Evolutionary conservation across 495 filamentous ascomycete species (phyloP), one percentile per base, ranked within the genome.

Genomic region (Symbiotaphrina buchneri): DNA sequence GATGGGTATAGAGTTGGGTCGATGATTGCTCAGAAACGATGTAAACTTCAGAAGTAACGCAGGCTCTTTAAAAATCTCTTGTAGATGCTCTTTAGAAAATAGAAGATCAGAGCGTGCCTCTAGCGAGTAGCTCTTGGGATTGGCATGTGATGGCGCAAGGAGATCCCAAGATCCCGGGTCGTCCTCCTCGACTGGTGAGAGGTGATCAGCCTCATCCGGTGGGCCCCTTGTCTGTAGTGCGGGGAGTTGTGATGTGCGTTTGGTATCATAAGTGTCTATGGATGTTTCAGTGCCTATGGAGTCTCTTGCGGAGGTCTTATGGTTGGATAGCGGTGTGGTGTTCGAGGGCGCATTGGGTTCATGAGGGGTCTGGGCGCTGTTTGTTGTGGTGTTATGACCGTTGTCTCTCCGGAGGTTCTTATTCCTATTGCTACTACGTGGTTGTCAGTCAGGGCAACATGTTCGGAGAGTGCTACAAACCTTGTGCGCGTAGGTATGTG

Each of bases 1-100:
- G 0, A 71, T 47, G 0, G 71, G 50, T 0, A 85, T 61, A 15
- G 73, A 81, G 34, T 77, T 67, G 16, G 68, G 64, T 16, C 82
- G 72, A 20, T 78, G 58, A 1, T 62, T 68, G 41, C 75, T 71
- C 10, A 92, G 48, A 33, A 71, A 83, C 1, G 67, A 60, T n/a
- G 56, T 65, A 31, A 66, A 64, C 5, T 60, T 48, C 28, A 65
- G 51, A 28, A 85, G 66, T 37, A 81, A 66, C 6, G 59, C 49
- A 21, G 69, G 69, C 37, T 77, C 74, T 29, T 71, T 66, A 21
- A 73, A 56, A 1, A 63, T 56, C 0, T 55, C 47, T 28, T 59
- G 43, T 33, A 81, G 61, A 45, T 80, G 74, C 31, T 70, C 61
- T 4, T 38, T 42, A 5, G 69, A 72, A 41, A 80, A 77, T 36